Percentiles rank a stretch among this genome's conserved stretches.
Conservation (phyloP, 2,329 filamentous ascomycete genomes). For the Verticillium alfalfae region DNA sequence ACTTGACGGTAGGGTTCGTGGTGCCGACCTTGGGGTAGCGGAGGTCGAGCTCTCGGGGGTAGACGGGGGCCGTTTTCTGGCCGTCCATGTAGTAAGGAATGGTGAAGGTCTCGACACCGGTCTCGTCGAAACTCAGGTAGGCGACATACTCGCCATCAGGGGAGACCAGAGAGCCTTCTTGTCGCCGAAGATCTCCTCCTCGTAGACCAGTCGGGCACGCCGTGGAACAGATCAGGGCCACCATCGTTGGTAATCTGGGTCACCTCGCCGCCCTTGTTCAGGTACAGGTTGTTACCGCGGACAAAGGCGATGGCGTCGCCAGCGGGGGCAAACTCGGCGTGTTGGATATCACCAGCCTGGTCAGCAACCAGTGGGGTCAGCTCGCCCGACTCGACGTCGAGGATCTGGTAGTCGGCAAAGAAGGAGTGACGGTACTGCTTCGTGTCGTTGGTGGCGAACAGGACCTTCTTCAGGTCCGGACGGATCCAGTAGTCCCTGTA, state of each 20-base stretch:
- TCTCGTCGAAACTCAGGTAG: slow-evolving; percentile 86
- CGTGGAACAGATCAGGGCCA: slow-evolving; percentile 57
- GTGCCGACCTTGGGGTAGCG: slow-evolving; percentile 66
- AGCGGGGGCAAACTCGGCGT: slow-evolving; percentile 54
- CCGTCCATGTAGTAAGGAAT: slow-evolving; percentile 63
- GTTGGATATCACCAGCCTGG: slow-evolving; percentile 61
- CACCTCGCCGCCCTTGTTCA: slow-evolving; percentile 48
- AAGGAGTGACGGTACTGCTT: slow-evolving; percentile 66
- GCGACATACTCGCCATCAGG: slow-evolving; percentile 83
- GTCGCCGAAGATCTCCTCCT: slow-evolving; percentile 60
- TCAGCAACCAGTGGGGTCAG: slow-evolving; percentile 50
- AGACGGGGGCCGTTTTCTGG: slow-evolving; percentile 50
- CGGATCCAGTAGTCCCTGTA: slow-evolving; percentile 57
- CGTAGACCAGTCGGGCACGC: slow-evolving; percentile 76
- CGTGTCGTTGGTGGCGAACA: slow-evolving; percentile 61
- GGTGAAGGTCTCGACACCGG: slow-evolving; percentile 60
- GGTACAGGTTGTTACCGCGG: slow-evolving; percentile 58
- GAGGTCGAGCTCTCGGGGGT: slow-evolving; percentile 57
- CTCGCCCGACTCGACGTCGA: slow-evolving; percentile 53
- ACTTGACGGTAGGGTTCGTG: slow-evolving; percentile 58
- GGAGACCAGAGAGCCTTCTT: slow-evolving; percentile 92
- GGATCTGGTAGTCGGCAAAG: slow-evolving; percentile 60
- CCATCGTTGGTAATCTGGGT: slow-evolving; percentile 55
- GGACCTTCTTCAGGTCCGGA: slow-evolving; percentile 49
- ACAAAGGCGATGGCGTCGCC: slow-evolving; percentile 62